phyloP scores from a whole-genome alignment of 2,329 filamentous ascomycete genomes.

The Phialemonium atrogriseum region DNA sequence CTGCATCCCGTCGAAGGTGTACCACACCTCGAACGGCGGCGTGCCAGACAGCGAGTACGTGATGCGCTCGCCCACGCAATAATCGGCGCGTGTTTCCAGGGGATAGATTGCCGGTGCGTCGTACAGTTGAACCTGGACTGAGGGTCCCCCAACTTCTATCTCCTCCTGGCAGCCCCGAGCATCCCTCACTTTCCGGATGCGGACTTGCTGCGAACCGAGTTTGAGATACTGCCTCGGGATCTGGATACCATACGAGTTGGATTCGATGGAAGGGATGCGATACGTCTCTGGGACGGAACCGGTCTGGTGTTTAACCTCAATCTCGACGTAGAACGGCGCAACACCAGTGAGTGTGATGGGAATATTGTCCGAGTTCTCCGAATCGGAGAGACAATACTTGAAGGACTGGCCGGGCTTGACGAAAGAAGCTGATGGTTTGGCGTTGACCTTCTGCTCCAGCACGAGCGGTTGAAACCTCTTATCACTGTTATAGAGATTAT shows the following conservation, averaged over 20 bases:
- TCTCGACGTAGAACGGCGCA: slow-evolving; percentile 81
- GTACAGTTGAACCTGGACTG: slow-evolving; percentile 85
- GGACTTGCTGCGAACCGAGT: slow-evolving; percentile 81
- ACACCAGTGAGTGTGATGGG: slow-evolving; percentile 76
- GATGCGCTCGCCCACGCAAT: slow-evolving; percentile 92
- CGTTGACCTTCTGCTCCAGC: slow-evolving; percentile 76
- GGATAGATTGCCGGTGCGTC: slow-evolving; percentile 88
- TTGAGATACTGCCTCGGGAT: slow-evolving; percentile 81
- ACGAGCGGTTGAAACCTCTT: slow-evolving; percentile 57
- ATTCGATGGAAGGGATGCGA: slow-evolving; percentile 69
- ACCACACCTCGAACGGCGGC: slow-evolving; percentile 86
- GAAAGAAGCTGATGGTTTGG: slow-evolving; percentile 75
- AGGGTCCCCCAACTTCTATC: slow-evolving; percentile 60
- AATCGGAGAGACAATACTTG: slow-evolving; percentile 86
- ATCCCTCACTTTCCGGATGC: slow-evolving; percentile 84
- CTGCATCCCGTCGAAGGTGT: slow-evolving; percentile 72
- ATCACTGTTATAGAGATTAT: slow-evolving; percentile 77
- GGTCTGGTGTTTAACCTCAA: slow-evolving; percentile 88
- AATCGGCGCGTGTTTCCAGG: slow-evolving; percentile 75
- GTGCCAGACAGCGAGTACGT: slow-evolving; percentile 86
- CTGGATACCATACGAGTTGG: slow-evolving; percentile 66
- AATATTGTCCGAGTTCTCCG: slow-evolving; percentile 75
- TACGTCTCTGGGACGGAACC: slow-evolving; percentile 73
- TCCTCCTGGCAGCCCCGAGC: slow-evolving; percentile 77
- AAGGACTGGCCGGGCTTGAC: slow-evolving; percentile 83